Evolutionary conservation across 768 basidiomycete species (phyloP).

Genomic region (Lactarius hatsudake): DNA sequence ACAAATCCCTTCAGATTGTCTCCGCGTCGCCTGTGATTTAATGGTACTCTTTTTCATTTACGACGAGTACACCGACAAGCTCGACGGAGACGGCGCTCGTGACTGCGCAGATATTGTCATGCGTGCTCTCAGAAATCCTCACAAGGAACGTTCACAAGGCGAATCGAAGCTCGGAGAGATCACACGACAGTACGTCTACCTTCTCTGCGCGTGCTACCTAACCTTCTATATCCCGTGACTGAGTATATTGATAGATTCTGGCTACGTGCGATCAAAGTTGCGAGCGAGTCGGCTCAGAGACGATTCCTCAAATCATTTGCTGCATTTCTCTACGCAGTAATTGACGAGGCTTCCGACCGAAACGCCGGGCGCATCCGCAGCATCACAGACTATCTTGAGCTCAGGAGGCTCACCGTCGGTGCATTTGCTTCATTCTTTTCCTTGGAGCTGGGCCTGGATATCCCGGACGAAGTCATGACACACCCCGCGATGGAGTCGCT

Average conservation of each 20-base stretch:
- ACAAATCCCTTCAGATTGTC: not conserved
- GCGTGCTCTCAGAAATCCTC: constrained; percentile 41
- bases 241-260: not conserved
- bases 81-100: constrained; percentile 33
- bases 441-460: constrained; percentile 38
- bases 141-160: constrained; percentile 33
- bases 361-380: constrained; percentile 34
- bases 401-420: constrained; percentile 42
- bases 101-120: constrained; percentile 38
- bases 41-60: constrained; percentile 50
- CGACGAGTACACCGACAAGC: constrained; percentile 50
- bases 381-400: constrained; percentile 40
- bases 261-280: constrained; percentile 24
- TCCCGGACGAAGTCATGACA: constrained; percentile 41
- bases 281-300: constrained; percentile 31
- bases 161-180: constrained; percentile 43
- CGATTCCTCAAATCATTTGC: constrained; percentile 40
- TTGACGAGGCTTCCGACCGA: constrained; percentile 37
- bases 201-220: not conserved
- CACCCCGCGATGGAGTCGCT: constrained; percentile 40
- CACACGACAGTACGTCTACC: constrained; percentile 38
- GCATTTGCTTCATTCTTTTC: constrained; percentile 40
- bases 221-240: too few species aligned
- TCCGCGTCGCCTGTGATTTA: constrained; percentile 44
- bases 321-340: constrained; percentile 37